Evolutionary conservation across 495 filamentous ascomycete species (phyloP), one percentile per base, ranked within the genome.

Genomic region (Trichoderma virens): DNA sequence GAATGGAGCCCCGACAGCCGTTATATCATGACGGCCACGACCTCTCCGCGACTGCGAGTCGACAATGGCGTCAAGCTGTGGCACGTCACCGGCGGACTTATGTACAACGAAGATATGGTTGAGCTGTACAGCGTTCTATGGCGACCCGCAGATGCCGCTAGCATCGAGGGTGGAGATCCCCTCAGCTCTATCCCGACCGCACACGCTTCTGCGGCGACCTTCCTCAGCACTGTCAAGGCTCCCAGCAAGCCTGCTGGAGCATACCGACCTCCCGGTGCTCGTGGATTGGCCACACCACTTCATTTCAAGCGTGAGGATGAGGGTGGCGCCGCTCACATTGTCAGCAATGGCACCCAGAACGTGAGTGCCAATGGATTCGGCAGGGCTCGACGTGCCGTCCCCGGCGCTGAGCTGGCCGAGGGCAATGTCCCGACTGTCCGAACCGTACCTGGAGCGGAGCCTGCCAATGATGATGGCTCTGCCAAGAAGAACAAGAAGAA

Each of bases 281-380:
- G 94, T 69, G 94, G 94, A 59, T 85, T 87, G 69, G 79, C 85
- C 43, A 97, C 94, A 0, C 94, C 94, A 9, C 78, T 98, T 65
- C 90, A 93, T 64, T 98, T 98, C 82, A 96, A 95, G 79, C 91
- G 94, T 45, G 94, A 98, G 75, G 94, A 98, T 65, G 90, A 98
- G 76, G 94, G 94, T 59, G 95, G 94, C 51, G 90, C 92, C 0
- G 93, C 93, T 28, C 94, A 91, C 71, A 79, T 90, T 28, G 80
- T 85, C 62, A 88, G 86, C 71, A 93, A 96, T 65, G 92, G 92
- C 43, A 82, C 82, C 34, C 80, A 88, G 0, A 85, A 85, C 27
- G 77, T 85, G 14, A 79, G 83, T 51, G 75, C 85, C 60, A 94
- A 92, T 69, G 90, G 90, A 31, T 97, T 96, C 75, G 92, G 92